phyloP scores from a whole-genome alignment of 768 basidiomycete species.

The Boletus reticuloceps region DNA sequence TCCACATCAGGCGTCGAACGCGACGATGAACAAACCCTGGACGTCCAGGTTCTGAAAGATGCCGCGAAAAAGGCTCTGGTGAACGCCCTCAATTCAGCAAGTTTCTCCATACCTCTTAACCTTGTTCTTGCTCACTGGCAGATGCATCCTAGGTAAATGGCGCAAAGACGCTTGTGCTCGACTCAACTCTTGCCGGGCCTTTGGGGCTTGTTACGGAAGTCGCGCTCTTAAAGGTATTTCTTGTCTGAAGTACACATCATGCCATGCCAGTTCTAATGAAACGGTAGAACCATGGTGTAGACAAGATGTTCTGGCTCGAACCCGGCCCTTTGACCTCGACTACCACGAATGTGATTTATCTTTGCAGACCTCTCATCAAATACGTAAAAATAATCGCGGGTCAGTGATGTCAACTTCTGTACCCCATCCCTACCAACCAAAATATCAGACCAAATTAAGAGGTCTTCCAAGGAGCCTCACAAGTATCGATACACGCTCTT shows the following conservation, averaged over 20 bases:
- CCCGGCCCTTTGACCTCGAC: constrained; percentile 77
- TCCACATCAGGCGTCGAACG: constrained; percentile 31
- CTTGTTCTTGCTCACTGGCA: constrained; percentile 8
- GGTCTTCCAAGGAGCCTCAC: constrained; percentile 64
- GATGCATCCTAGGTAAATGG: constrained; percentile 69
- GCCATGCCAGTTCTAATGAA: constrained; percentile 8
- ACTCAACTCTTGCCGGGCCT: constrained; percentile 83
- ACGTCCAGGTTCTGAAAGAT: constrained; percentile 70
- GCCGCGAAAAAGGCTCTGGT: constrained; percentile 78
- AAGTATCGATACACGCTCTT: constrained; percentile 85
- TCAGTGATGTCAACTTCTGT: constrained; percentile 33
- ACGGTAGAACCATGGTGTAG: constrained; percentile 91
- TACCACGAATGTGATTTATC: constrained; percentile 89
- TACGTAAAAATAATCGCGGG: constrained; percentile 90
- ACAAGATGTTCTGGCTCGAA: constrained; percentile 99
- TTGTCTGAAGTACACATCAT: neutral
- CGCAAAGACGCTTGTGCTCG: constrained; percentile 94
- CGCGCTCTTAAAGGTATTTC: constrained; percentile 77
- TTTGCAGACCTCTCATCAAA: constrained; percentile 84
- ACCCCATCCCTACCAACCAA: constrained; percentile 20
- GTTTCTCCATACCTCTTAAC: constrained; percentile 3
- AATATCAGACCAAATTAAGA: constrained; percentile 83
- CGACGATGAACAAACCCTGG: constrained; percentile 42
- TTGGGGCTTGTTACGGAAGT: constrained; percentile 95
- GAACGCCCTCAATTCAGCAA: constrained; percentile 80